Evolutionary conservation across 2,329 filamentous ascomycete species (phyloP), one percentile per base, ranked within the genome.

Genomic region (Penicillium sp.): DNA sequence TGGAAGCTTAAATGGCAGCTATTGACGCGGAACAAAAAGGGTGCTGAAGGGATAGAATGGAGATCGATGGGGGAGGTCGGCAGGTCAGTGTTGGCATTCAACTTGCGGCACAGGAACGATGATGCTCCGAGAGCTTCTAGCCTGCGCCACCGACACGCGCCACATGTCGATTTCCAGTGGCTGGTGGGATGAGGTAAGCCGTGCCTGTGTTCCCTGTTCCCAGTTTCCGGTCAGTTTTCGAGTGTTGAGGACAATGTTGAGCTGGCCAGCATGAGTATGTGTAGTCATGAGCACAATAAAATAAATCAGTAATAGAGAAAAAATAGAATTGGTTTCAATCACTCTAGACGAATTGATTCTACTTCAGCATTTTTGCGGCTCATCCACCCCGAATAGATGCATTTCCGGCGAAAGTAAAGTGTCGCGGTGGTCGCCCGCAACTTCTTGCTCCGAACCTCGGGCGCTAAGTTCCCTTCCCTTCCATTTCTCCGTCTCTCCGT

Each of bases 401-500:
- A 53, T 35, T 43, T 57, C 37, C 37, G 42, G 42, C 45, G 37
- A 19, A 46, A 28, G 8, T 19, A 40, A 19, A 33, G 35, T 37
- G 30, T 33, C 10, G 30, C 30, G 30, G 30, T 11, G 19, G 19
- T 37, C 30, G 22, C 35, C 37, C 53, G 28, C 43, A 40, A 49
- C 43, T 60, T 37, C 54, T 59, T 58, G 55, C 65, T 67, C 66
- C 71, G 69, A 71, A 71, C 73, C 73, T 75, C 73, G 73, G 73
- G 60, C 67, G 64, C 68, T 59, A 69, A 67, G 61, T 48, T 65
- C 58, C 62, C 64, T 69, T 66, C 62, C 61, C 60, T 69, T 71
- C 68, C 70, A 68, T 70, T 63, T 67, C 60, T 62, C 66, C 65
- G 61, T 66, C 65, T 68, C 60, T 64, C 59, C 60, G 59, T 61